Base-by-base conservation (phyloP, 1,284 basidiomycete genomes). In the Ceratobasidium sp. region DNA sequence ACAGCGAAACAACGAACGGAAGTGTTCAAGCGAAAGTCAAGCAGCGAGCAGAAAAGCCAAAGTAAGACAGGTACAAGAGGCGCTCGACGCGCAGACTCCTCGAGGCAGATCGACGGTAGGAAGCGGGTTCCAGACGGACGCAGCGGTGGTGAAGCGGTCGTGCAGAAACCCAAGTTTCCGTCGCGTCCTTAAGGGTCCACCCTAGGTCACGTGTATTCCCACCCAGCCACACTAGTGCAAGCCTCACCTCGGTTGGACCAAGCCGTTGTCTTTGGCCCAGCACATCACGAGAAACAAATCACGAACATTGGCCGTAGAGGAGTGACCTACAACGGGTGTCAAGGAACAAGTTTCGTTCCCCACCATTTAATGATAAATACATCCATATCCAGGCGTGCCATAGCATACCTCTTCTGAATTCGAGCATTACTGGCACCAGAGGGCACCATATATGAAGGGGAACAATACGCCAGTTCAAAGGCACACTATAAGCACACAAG, bases 1-100 rank as follows among this genome's bases (percentile, higher is more conserved):
- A 55, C 65, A 69, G 52, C 65, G 65, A 69, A 69, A 58, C 65
- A 69, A 69, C 26, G 65, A 69, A 36, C 53, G 65, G 65, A 69
- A 58, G 65, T 41, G 34, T 48, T 57, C 41, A 69, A 69, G 62
- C 46, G 26, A 69, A 55, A 45, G 65, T 3, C 53, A 69, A 67
- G 58, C 53, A n/a, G 39, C 58, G 45, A 43, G 39, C 53, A 34
- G 21, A 57, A 41, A 55, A n/a, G 30, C 18, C 23, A 30, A 57
- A 46, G 52, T 30, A 2, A 41, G 41, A 69, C 30, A 58, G 34
- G 50, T 58, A 58, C 65, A 69, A 39, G 39, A 48, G 30, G 28
- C 14, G 32, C 34, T 53, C 28, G 53, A 26, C 46, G 65, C 65
- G 23, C 50, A 41, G n/a, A 43, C 65, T 46, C 65, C 36, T 32